Evolutionary conservation across 371 early-diverging fungal species (phyloP), one percentile per base, ranked within the genome.

Genomic region (Apophysomyces variabilis): DNA sequence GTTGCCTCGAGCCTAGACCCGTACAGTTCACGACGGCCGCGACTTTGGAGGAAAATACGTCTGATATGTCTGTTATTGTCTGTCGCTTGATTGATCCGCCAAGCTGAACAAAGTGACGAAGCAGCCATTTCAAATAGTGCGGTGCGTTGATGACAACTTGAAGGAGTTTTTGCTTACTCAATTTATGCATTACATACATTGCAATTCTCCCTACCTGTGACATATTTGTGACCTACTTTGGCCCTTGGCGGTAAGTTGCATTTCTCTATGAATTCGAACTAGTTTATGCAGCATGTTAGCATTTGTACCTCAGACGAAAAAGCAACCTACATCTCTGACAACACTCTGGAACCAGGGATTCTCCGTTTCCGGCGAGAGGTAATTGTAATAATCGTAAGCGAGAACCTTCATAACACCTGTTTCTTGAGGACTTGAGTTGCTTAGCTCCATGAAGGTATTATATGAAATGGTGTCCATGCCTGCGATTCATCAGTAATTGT

Each of bases 11-110:
- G 7, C 86, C 85, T 35, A 88, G 69, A 0, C 94, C 95, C 3
- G 92, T 86, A 67, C 95, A 95, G 66, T 93, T 92, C 61, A 95
- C 80, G 26, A 93, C 84, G 18, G 87, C 74, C 44, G 76, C 82
- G 21, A 76, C 73, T 14, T 58, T 62, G 7, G 66, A 26, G 45
- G 65, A 62, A 59, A 72, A 66, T 2, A 66, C 64, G 38, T 92
- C 90, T 21, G 76, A 67, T 8, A 93, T 75, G 68, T 88, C 80
- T 0, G 65, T 57, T 11, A 92, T 57, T 4, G 72, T 62, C 11
- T 70, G 66, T 8, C 76, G 75, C 26, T 79, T 67, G 6, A 86
- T 66, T 32, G 38, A 66, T 0, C 92, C 93, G 13, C 93, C 93
- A 0, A 69, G 65, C 5, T 61, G 35, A 46, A 68, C 66, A 65